These are phyloP conservation scores for Otatea glauca DNA, from an alignment of 176 grass and related monocot genomes.

Conservation along the genomic window DNA sequence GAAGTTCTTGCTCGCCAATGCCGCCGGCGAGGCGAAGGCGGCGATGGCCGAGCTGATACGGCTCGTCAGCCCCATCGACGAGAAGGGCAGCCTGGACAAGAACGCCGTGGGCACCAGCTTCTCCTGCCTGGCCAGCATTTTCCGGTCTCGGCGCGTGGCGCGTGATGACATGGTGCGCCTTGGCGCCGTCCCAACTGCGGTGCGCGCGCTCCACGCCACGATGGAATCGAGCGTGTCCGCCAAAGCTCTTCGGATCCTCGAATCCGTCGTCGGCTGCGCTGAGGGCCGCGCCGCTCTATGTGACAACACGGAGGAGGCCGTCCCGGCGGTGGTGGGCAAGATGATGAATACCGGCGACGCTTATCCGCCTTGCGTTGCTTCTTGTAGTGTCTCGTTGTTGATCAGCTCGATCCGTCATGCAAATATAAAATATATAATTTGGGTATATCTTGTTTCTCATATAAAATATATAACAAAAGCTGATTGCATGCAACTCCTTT, in stretches of 20 bases:
- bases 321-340: slow-evolving; percentile 53
- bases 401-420: not conserved
- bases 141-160: slow-evolving; percentile 33
- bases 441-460: too few species aligned
- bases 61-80: slow-evolving; percentile 58
- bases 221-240: slow-evolving; percentile 25
- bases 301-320: slow-evolving; percentile 51
- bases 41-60: slow-evolving; percentile 64
- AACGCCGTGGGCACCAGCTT: slow-evolving; percentile 54
- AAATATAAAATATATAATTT: not conserved
- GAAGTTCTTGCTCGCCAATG: slow-evolving; percentile 50
- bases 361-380: too few species aligned
- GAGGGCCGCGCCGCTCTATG: slow-evolving; percentile 85
- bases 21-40: slow-evolving; percentile 15
- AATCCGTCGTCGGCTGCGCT: slow-evolving; percentile 63
- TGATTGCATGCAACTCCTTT: not conserved
- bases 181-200: slow-evolving; percentile 53
- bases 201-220: slow-evolving; percentile 51
- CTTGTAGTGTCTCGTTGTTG: not conserved
- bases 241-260: slow-evolving; percentile 59
- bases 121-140: slow-evolving; percentile 51
- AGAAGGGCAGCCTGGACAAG: slow-evolving; percentile 53
- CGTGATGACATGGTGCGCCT: slow-evolving; percentile 54
- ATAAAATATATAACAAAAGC: too few species aligned
- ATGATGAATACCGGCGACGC: slow-evolving; percentile 85